Conservation (phyloP, 805 yeast species). For the Scheffersomyces ergatensis region DNA sequence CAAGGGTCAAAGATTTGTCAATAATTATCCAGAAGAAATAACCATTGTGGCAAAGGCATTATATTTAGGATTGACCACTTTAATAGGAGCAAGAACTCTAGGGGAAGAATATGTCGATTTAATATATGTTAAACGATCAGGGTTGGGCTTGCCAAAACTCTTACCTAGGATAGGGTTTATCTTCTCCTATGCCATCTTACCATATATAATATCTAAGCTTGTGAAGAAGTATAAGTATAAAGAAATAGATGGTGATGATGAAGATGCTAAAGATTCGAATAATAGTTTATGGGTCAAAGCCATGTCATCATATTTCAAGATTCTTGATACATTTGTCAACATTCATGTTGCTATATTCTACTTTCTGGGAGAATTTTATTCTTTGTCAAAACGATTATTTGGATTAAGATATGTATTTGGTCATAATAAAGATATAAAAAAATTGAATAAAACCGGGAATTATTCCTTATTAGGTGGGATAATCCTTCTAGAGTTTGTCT, state of each 20-base stretch:
- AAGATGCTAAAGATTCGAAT: constrained; percentile 7
- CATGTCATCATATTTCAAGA: constrained; percentile 40
- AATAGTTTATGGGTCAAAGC: constrained; percentile 7
- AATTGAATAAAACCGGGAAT: constrained; percentile 47
- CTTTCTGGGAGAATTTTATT: constrained; percentile 78
- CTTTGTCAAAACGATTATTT: constrained; percentile 68
- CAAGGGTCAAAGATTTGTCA: constrained; percentile 63
- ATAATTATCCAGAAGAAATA: constrained; percentile 61
- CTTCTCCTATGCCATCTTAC: constrained; percentile 58
- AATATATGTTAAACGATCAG: constrained; percentile 56
- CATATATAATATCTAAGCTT: constrained; percentile 45
- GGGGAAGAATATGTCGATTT: constrained; percentile 95
- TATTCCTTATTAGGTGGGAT: constrained; percentile 75
- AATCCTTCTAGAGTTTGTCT: constrained; percentile 50
- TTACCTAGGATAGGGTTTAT: constrained; percentile 56
- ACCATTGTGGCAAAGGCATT: constrained; percentile 54
- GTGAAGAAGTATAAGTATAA: constrained; percentile 20
- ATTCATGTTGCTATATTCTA: constrained; percentile 81
- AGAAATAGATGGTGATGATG: constrained; percentile 7
- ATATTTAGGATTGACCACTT: constrained; percentile 74
- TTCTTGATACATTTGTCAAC: constrained; percentile 56
- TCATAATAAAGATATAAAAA: constrained; percentile 48
- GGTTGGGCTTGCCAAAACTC: constrained; percentile 46
- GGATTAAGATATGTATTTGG: constrained; percentile 81
- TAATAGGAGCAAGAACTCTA: constrained; percentile 72